Evolutionary conservation across 2,329 filamentous ascomycete species (phyloP).

Genomic region (Zymoseptoria pseudotritici): DNA sequence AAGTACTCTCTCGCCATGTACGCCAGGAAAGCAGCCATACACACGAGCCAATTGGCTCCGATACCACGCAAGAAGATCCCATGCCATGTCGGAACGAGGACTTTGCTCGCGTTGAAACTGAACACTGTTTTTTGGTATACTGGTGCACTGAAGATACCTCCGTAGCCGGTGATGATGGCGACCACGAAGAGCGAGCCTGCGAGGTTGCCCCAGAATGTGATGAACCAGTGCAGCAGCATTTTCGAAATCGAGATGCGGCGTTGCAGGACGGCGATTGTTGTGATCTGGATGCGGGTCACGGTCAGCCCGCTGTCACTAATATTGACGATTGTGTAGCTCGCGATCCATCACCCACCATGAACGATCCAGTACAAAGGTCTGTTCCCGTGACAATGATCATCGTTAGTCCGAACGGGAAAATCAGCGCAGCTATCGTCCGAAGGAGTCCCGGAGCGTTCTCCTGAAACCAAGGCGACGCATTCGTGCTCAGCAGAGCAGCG

Average conservation of each 20-base stretch:
- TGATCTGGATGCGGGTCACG: slow-evolving; percentile 28
- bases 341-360: slow-evolving; percentile 19
- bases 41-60: slow-evolving; percentile 51
- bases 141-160: slow-evolving; percentile 25
- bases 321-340: background rate
- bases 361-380: slow-evolving; percentile 28
- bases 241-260: slow-evolving; percentile 26
- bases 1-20: slow-evolving; percentile 45
- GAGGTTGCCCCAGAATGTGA: slow-evolving; percentile 29
- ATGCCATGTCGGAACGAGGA: slow-evolving; percentile 42
- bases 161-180: slow-evolving; percentile 24
- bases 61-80: slow-evolving; percentile 50
- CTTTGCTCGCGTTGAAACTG: slow-evolving; percentile 43
- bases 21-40: slow-evolving; percentile 44
- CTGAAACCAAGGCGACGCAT: slow-evolving; percentile 27
- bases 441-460: slow-evolving; percentile 29
- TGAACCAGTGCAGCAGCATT: slow-evolving; percentile 23
- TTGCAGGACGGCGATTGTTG: slow-evolving; percentile 39
- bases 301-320: background rate
- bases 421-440: slow-evolving; percentile 23
- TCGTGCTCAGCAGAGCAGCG: slow-evolving; percentile 26
- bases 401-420: slow-evolving; percentile 31
- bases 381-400: slow-evolving; percentile 29
- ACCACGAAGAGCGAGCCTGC: slow-evolving; percentile 28
- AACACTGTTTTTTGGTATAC: slow-evolving; percentile 41